Base-by-base conservation (phyloP, 2,329 filamentous ascomycete genomes). In the Moelleriella libera region DNA sequence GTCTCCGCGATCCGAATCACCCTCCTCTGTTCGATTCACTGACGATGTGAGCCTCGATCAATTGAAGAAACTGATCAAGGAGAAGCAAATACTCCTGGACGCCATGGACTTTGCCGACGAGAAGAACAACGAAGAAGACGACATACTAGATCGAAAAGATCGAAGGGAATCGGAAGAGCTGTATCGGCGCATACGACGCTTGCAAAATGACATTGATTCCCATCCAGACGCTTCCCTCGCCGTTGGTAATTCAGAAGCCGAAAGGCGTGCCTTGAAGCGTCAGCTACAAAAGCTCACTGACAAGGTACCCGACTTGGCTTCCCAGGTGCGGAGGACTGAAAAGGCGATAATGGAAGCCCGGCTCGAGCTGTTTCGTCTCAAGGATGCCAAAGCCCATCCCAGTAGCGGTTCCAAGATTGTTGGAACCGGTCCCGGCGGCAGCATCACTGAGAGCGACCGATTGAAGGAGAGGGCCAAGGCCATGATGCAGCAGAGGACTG, bases 401-500 rank as follows among this genome's bases (percentile, higher is more conserved):
- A 77, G 81, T 53, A 87, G 84, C 59, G 83, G 87, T 8, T 74
- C 84, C 21, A 75, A 82, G 31, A 88, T 98, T 52, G 79, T 97
- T 50, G 92, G 92, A 43, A 97, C 90, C 51, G 92, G 92, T 8
- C 90, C 89, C 49, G 90, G 90, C 42, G 92, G 92, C 46, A 69
- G 80, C 43, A 80, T 98, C 41, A 98, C 92, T 0, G 92, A 98
- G 65, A 85, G 88, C 4, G 92, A 98, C 66, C 81, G 90, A 47
- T 78, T 97, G 54, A 97, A 96, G 70, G 92, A 92, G 37, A 81
- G 89, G 55, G 90, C 92, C 32, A 94, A 89, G 68, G 90, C 90
- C 40, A 94, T 96, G 81, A 98, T 98, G 92, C 90, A 97, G 68
- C 89, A 95, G 59, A 84, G 92, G 50, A 89, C 92, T 55, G 92